Base-by-base conservation (phyloP, 805 yeast genomes). In the Barnettozyma salicaria region DNA sequence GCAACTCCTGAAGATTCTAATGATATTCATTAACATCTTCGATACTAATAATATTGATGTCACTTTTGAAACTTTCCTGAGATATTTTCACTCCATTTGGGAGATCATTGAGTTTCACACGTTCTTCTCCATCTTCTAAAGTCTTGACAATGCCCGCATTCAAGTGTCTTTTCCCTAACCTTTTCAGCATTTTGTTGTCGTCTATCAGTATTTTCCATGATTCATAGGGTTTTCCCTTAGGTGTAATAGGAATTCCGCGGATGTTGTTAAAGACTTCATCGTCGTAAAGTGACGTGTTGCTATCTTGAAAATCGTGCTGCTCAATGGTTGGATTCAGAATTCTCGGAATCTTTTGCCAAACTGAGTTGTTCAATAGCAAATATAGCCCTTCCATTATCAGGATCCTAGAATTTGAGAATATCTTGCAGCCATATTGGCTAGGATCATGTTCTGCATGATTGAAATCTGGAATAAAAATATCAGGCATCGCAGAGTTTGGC, bases 141-240 rank as follows among this genome's bases (percentile, higher is more conserved):
- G 61, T 55, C 3, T 46, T 32, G 1, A 68, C 76, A 9, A 80
- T 58, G 0, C 83, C 83, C n/a, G 80, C 65, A 5, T 59, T 50
- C 12, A 78, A 46, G 57, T 88, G 96, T 34, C 95, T 61, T 34
- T 64, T 60, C 0, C 85, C 79, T 1, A 86, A 76, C 43, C 96
- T 61, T 6, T 63, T 54, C 25, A 77, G 60, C 10, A 80, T 76
- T 7, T 61, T 52, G 0, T 55, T 59, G 16, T 60, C 62, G 17
- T 68, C 70, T 6, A 74, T 68, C 7, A 64, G 58, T 5, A 84
- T 67, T 42, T 72, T 68, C 76, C 77, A 76, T 17, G 66, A 55
- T 35, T 76, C 70, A 34, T 63, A 58, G 6, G 62, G 56, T n/a
- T 45, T 46, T 1, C 53, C 52, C 22, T 4, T 25, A 17, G 34